Percentiles rank a stretch among this genome's conserved stretches.
phyloP scores from a whole-genome alignment of 2,329 filamentous ascomycete genomes.

The Cercospora canescens region DNA sequence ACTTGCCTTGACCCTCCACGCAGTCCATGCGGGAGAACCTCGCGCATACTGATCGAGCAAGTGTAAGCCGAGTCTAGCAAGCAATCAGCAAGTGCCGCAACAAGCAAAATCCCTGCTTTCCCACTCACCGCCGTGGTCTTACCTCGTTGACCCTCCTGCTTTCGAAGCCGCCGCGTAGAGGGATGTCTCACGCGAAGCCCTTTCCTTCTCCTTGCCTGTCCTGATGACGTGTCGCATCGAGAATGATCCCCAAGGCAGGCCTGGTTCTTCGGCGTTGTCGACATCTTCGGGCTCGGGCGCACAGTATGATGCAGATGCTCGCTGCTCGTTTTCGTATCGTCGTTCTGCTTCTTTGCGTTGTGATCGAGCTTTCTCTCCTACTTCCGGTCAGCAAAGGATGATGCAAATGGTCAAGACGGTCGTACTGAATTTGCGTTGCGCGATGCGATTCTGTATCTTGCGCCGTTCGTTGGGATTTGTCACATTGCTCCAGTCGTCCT shows the following conservation, averaged over 20 bases:
- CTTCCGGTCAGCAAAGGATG: constrained; percentile 10
- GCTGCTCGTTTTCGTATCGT: constrained; percentile 62
- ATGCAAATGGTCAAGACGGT: constrained; percentile 18
- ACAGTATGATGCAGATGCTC: constrained; percentile 65
- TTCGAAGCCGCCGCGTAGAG: constrained; percentile 39
- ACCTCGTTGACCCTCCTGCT: constrained; percentile 41
- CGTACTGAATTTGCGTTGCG: constrained; percentile 75
- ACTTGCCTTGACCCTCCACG: constrained; percentile 18
- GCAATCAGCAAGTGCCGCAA: constrained; percentile 16
- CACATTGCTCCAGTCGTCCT: constrained; percentile 69
- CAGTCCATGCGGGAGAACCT: constrained; percentile 32
- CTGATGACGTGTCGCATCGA: constrained; percentile 58
- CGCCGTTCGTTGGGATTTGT: constrained; percentile 70
- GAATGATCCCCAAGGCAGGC: constrained; percentile 71
- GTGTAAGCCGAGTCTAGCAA: constrained; percentile 36
- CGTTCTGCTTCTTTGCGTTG: constrained; percentile 66
- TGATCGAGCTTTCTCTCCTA: constrained; percentile 70
- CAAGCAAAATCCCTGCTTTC: not conserved
- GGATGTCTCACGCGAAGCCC: constrained; percentile 44
- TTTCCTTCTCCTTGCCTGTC: constrained; percentile 47
- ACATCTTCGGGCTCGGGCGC: constrained; percentile 61
- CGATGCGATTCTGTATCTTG: constrained; percentile 74
- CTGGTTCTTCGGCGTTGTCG: constrained; percentile 56
- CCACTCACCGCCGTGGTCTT: constrained; percentile 32
- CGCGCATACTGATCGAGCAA: constrained; percentile 44